Evolutionary conservation across 768 basidiomycete genomes (phyloP).

Genomic region (Leccinum obscurum): DNA sequence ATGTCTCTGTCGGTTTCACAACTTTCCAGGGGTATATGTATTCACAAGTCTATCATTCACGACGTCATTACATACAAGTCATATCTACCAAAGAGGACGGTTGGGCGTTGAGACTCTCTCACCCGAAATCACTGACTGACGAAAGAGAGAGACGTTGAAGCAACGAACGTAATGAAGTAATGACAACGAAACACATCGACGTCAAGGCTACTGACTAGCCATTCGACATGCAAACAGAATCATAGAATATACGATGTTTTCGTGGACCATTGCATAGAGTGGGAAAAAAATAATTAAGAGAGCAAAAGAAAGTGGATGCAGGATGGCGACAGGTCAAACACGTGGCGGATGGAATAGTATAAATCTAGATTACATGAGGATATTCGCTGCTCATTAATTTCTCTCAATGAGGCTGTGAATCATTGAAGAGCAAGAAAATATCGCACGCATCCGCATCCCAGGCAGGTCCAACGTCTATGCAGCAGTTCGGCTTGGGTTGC

Average conservation of each 20-base stretch:
- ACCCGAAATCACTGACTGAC: background rate
- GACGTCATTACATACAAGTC: conserved; percentile 4
- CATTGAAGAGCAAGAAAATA: conserved; percentile 23
- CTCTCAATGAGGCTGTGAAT: conserved; percentile 10
- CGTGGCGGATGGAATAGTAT: conserved; percentile 20
- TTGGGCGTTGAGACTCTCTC: background rate
- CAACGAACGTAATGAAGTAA: conserved; percentile 12
- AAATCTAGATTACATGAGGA: conserved; percentile 36
- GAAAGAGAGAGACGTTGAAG: background rate
- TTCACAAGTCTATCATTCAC: conserved; percentile 4
- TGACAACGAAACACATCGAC: conserved; percentile 2
- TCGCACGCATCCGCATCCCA: conserved; percentile 22
- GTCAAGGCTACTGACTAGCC: conserved; percentile 3
- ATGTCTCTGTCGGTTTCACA: background rate
- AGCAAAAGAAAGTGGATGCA: conserved; percentile 23
- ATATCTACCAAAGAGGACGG: background rate
- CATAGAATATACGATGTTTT: conserved; percentile 18
- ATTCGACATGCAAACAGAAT: conserved; percentile 7
- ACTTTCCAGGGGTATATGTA: background rate
- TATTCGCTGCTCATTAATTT: conserved; percentile 31
- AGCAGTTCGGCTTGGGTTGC: conserved; percentile 69
- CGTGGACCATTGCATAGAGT: conserved; percentile 18
- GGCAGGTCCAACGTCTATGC: conserved; percentile 32
- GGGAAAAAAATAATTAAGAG: conserved; percentile 9
- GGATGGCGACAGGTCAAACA: conserved; percentile 15